These are phyloP conservation scores for Lagenidium sp. DNA, from an alignment of 352 stramenopile genomes.

Conservation along the genomic window DNA sequence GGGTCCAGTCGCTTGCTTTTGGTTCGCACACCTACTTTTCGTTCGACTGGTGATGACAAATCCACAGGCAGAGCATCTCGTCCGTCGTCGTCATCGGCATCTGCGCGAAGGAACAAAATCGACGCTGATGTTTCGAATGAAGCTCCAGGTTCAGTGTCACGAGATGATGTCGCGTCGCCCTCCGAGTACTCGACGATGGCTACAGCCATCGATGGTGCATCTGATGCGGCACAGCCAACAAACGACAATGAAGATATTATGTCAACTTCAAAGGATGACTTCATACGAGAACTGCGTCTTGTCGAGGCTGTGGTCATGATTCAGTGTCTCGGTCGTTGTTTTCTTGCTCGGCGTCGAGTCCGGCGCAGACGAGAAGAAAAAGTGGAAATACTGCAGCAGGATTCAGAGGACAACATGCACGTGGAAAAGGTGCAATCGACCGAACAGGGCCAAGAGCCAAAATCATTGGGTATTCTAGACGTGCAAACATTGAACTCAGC, in stretches of 20 bases:
- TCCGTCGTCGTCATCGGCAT: slow-evolving; percentile 6
- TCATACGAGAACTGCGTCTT: slow-evolving; percentile 1
- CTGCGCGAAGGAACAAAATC: no score
- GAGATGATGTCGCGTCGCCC: no score
- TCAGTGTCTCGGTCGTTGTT: slow-evolving; percentile 29
- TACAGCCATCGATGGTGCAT: neutral
- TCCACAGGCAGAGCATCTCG: neutral
- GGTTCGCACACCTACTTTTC: slow-evolving; percentile 27
- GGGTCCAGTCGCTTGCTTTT: slow-evolving; percentile 31
- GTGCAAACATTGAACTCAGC: no score
- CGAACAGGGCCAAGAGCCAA: no score
- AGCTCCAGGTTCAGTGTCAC: no score
- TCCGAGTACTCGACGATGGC: no score
- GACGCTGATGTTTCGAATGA: no score
- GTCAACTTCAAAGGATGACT: no score
- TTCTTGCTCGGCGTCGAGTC: slow-evolving; percentile 18
- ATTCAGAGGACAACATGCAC: neutral
- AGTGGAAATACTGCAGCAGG: neutral
- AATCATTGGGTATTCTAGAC: no score
- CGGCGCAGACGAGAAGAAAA: slow-evolving; percentile 9
- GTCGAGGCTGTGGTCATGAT: slow-evolving; percentile 21
- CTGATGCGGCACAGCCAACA: neutral
- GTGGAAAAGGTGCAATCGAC: neutral
- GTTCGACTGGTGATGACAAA: slow-evolving; percentile 2
- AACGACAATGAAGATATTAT: slow-evolving; percentile 5